Percentiles rank a stretch among this genome's conserved stretches.
phyloP scores from a whole-genome alignment of 257 asterid genomes.

The Solanum sitiens region DNA sequence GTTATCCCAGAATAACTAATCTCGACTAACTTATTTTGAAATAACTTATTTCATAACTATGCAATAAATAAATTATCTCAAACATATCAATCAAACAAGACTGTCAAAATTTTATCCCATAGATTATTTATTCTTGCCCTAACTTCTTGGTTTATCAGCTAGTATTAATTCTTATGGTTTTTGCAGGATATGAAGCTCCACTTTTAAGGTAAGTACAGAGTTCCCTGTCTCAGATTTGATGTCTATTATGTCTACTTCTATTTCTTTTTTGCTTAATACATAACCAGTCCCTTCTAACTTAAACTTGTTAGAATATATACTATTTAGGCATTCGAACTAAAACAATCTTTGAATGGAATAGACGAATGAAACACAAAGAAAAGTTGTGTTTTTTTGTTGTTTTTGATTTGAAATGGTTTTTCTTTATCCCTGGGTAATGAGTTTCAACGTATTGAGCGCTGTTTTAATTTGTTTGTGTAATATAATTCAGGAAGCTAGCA shows the following conservation, averaged over 20 bases:
- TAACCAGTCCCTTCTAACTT: too few relatives aligned
- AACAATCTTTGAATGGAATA: too few relatives aligned
- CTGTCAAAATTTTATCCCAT: too few relatives aligned
- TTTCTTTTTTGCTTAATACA: background rate
- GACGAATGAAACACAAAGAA: too few relatives aligned
- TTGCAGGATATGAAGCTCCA: constrained; percentile 58
- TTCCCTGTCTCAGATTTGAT: background rate
- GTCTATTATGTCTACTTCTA: background rate
- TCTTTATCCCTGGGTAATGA: background rate
- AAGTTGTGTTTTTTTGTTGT: background rate
- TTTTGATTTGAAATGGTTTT: background rate
- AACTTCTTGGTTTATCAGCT: background rate
- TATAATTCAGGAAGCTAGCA: constrained; percentile 46
- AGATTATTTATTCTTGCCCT: too few relatives aligned
- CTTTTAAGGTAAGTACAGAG: constrained; percentile 36
- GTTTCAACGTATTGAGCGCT: background rate
- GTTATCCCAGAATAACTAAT: too few relatives aligned
- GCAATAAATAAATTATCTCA: too few relatives aligned
- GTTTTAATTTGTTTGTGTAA: background rate
- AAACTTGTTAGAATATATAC: too few relatives aligned
- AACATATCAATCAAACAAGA: too few relatives aligned
- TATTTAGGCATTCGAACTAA: too few relatives aligned
- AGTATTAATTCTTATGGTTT: background rate
- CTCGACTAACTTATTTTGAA: too few relatives aligned
- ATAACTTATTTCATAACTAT: too few relatives aligned